phyloP scores from a whole-genome alignment of 176 grass and related monocot species.

The Neostapfia colusana region DNA sequence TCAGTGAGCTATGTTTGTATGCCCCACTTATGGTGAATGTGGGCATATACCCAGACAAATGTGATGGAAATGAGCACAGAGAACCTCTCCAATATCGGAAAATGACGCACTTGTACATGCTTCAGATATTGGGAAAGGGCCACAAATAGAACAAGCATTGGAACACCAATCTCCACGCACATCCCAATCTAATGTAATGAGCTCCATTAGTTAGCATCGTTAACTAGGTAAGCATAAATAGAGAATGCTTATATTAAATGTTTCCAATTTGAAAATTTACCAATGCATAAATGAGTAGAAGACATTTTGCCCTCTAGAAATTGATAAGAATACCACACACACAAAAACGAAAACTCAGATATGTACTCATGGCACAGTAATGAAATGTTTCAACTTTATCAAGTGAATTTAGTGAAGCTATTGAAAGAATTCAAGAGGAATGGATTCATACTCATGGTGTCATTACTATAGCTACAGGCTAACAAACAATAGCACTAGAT shows the following conservation, averaged over 20 bases:
- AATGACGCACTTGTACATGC: conserved; percentile 30
- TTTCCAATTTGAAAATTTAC: background rate
- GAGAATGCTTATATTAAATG: background rate
- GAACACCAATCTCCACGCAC: conserved; percentile 80
- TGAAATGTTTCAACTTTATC: background rate
- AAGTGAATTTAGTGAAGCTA: background rate
- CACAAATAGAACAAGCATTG: conserved; percentile 71
- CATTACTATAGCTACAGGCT: background rate
- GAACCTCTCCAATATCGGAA: conserved; percentile 81
- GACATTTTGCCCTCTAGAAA: background rate
- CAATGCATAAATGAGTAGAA: background rate
- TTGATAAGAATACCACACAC: background rate
- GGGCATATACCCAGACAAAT: conserved; percentile 69
- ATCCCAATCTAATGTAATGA: conserved; percentile 54
- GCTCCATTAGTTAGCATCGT: conserved; percentile 13
- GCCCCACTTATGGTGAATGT: conserved; percentile 64
- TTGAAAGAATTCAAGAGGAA: background rate
- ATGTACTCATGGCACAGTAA: background rate
- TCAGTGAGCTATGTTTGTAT: conserved; percentile 54
- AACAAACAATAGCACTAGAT: background rate
- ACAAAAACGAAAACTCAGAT: background rate
- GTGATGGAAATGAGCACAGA: conserved; percentile 67
- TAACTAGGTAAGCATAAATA: background rate
- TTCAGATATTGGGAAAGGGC: conserved; percentile 55
- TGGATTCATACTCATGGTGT: background rate